Percentiles rank a stretch among this genome's conserved stretches.
phyloP scores from a whole-genome alignment of 768 basidiomycete genomes.

The Tephrocybe sp. region DNA sequence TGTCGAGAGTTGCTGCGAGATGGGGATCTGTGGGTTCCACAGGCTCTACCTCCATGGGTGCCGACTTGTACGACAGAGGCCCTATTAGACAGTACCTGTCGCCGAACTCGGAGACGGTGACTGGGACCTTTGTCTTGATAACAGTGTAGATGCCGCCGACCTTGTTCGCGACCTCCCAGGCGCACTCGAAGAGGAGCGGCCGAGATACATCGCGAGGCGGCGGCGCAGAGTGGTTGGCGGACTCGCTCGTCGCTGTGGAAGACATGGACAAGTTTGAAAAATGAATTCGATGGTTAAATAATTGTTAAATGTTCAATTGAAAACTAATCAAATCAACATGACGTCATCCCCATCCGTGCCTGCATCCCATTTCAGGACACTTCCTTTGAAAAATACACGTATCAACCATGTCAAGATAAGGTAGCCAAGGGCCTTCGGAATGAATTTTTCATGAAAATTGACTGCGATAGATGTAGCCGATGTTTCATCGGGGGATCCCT shows the following conservation, averaged over 20 bases:
- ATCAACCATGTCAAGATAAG: background rate
- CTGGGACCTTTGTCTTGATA: slow-evolving; percentile 98
- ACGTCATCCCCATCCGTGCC: slow-evolving; percentile 12
- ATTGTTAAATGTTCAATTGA: background rate
- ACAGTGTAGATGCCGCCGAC: slow-evolving; percentile 99
- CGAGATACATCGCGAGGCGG: slow-evolving; percentile 72
- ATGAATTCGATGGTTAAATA: background rate
- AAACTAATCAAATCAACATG: slow-evolving; percentile 9
- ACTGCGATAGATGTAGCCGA: too few species aligned
- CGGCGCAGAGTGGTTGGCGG: slow-evolving; percentile 23
- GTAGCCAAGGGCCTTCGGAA: background rate
- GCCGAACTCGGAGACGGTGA: slow-evolving; percentile 95
- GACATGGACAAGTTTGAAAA: slow-evolving; percentile 12
- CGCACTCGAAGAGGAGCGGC: slow-evolving; percentile 88
- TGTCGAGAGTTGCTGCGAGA: slow-evolving; percentile 69
- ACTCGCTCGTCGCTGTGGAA: slow-evolving; percentile 22
- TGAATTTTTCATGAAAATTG: too few species aligned
- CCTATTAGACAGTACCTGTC: slow-evolving; percentile 96
- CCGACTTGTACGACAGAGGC: slow-evolving; percentile 97
- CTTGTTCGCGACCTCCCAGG: slow-evolving; percentile 99
- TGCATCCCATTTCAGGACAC: background rate
- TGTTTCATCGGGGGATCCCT: too few species aligned
- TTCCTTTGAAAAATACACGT: background rate
- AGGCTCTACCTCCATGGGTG: slow-evolving; percentile 97
- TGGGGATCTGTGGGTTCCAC: slow-evolving; percentile 84